Evolutionary conservation across 2,329 filamentous ascomycete species (phyloP).

Genomic region (Trichoderma semiorbis): DNA sequence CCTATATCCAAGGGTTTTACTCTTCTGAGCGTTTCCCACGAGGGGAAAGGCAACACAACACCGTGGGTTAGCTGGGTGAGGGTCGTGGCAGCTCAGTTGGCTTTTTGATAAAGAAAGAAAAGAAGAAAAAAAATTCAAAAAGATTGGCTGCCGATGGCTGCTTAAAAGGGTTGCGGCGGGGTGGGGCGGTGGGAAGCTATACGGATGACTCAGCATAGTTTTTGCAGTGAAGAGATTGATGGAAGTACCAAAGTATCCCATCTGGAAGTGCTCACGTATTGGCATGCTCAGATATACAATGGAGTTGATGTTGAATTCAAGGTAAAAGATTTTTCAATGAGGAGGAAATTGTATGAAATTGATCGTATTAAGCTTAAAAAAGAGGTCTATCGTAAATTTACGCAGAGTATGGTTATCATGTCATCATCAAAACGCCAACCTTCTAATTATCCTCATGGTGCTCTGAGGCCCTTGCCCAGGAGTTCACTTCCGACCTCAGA

Average conservation of each 20-base stretch:
- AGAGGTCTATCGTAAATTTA: background rate
- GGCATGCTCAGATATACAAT: background rate
- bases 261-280: background rate
- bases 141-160: conserved; percentile 23
- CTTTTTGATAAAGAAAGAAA: conserved; percentile 60
- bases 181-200: conserved; percentile 14
- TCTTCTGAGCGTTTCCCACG: conserved; percentile 55
- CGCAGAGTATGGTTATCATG: background rate
- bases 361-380: background rate
- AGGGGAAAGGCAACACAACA: conserved; percentile 59
- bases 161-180: conserved; percentile 10
- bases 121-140: conserved; percentile 35
- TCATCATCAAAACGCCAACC: background rate
- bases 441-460: conserved; percentile 24
- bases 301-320: background rate
- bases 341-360: background rate
- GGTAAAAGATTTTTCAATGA: background rate
- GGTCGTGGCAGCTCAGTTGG: conserved; percentile 62
- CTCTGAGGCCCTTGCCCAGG: conserved; percentile 48
- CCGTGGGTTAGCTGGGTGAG: conserved; percentile 54
- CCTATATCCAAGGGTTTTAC: conserved; percentile 59
- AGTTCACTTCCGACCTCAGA: conserved; percentile 51
- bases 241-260: background rate
- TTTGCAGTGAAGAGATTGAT: background rate
- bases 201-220: conserved; percentile 8